Conservation (phyloP, 805 yeast genomes). For the Huiozyma naganishii region DNA sequence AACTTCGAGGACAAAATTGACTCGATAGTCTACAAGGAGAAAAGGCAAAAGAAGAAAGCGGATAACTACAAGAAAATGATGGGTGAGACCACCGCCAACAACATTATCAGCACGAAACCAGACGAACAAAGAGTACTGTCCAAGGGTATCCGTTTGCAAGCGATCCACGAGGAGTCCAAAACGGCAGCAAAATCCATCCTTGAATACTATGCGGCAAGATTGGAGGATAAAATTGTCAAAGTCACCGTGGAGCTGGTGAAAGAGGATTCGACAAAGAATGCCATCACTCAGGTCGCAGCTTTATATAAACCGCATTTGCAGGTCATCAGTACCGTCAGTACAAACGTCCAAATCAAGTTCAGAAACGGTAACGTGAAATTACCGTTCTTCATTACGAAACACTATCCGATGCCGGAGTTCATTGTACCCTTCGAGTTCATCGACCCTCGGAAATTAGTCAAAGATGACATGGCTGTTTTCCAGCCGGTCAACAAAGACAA, state of each 20-base stretch:
- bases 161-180: conserved; percentile 20
- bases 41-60: conserved; percentile 4
- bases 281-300: conserved; percentile 15
- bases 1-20: conserved; percentile 18
- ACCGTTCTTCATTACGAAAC: conserved; percentile 24
- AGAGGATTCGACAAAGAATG: conserved; percentile 15
- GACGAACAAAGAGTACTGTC: background rate
- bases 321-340: conserved; percentile 25
- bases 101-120: background rate
- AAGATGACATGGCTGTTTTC: conserved; percentile 5
- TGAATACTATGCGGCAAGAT: conserved; percentile 18
- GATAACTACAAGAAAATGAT: background rate
- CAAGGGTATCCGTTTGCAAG: conserved; percentile 13
- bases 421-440: conserved; percentile 27
- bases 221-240: conserved; percentile 17
- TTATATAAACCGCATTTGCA: conserved; percentile 24
- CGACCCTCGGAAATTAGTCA: conserved; percentile 17
- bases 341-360: conserved; percentile 28
- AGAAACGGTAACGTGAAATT: conserved; percentile 27
- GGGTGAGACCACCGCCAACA: background rate
- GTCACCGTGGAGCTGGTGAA: conserved; percentile 26
- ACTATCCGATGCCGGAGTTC: conserved; percentile 20
- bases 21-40: conserved; percentile 4
- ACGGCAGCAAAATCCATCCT: conserved; percentile 15
- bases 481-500: conserved; percentile 2